Percentiles rank a stretch among this genome's conserved stretches.
phyloP scores from a whole-genome alignment of 345 rosid species.

The Rhodamnia rubescens region DNA sequence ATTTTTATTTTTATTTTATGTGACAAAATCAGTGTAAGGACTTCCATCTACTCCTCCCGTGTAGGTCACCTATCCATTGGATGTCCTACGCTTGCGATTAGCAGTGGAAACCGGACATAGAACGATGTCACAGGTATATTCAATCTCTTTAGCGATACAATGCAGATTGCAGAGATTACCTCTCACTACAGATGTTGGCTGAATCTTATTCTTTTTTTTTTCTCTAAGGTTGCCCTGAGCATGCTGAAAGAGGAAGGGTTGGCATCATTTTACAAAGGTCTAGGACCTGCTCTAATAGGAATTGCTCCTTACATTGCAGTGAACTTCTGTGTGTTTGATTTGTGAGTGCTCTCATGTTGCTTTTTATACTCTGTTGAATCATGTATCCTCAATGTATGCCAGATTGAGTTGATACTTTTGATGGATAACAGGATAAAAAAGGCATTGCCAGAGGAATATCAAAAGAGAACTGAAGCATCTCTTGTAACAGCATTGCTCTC shows the following conservation, averaged over 20 bases:
- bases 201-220: conserved; percentile 2
- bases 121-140: conserved; percentile 77
- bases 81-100: conserved; percentile 82
- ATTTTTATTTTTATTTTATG: background rate
- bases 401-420: background rate
- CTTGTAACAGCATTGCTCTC: conserved; percentile 77
- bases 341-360: conserved; percentile 45
- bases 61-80: conserved; percentile 90
- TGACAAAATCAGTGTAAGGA: background rate
- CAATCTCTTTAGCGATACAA: background rate
- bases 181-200: background rate
- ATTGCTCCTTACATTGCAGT: conserved; percentile 97
- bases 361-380: background rate
- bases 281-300: conserved; percentile 88
- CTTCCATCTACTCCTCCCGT: background rate
- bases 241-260: conserved; percentile 95
- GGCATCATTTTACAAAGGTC: conserved; percentile 80
- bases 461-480: conserved; percentile 66
- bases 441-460: conserved; percentile 75
- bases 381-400: background rate
- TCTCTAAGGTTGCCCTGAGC: conserved; percentile 61
- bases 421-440: conserved; percentile 66
- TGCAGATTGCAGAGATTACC: background rate
- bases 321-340: conserved; percentile 85
- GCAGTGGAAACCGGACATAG: conserved; percentile 88